Evolutionary conservation across 2,329 filamentous ascomycete genomes (phyloP).

Genomic region (Aspergillus transmontanensis): DNA sequence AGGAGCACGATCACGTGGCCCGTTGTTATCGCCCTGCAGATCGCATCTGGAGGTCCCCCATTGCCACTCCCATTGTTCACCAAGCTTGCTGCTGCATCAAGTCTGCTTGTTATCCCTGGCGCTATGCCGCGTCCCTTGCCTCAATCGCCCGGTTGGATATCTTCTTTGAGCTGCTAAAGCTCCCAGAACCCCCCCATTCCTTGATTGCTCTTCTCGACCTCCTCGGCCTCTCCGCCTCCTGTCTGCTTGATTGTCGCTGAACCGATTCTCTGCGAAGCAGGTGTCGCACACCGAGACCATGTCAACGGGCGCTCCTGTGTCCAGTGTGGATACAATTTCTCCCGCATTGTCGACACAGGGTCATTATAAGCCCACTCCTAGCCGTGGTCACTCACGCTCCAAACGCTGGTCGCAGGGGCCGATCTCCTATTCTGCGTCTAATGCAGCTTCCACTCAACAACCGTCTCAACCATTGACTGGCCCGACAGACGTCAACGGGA

Average conservation of each 20-base stretch:
- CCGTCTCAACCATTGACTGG: constrained; percentile 20
- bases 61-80: constrained; percentile 6
- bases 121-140: constrained; percentile 23
- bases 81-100: not conserved
- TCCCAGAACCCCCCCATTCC: constrained; percentile 4
- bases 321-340: constrained; percentile 32
- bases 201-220: constrained; percentile 12
- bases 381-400: constrained; percentile 39
- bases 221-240: constrained; percentile 14
- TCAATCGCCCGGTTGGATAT: constrained; percentile 16
- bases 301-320: constrained; percentile 36
- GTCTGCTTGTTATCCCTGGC: constrained; percentile 10
- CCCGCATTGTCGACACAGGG: constrained; percentile 27
- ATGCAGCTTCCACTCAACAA: constrained; percentile 21
- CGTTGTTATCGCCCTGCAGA: constrained; percentile 15
- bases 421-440: constrained; percentile 25
- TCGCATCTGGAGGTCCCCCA: not conserved
- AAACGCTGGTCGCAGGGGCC: constrained; percentile 33
- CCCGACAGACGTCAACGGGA: constrained; percentile 26
- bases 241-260: constrained; percentile 10
- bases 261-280: constrained; percentile 4
- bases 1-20: constrained; percentile 16
- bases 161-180: constrained; percentile 24
- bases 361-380: constrained; percentile 30
- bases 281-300: constrained; percentile 28